A percentile compares a stretch with the other conserved stretches of the same genome.
phyloP scores from a whole-genome alignment of 1,284 basidiomycete species.

The Rugosomyces carneus region DNA sequence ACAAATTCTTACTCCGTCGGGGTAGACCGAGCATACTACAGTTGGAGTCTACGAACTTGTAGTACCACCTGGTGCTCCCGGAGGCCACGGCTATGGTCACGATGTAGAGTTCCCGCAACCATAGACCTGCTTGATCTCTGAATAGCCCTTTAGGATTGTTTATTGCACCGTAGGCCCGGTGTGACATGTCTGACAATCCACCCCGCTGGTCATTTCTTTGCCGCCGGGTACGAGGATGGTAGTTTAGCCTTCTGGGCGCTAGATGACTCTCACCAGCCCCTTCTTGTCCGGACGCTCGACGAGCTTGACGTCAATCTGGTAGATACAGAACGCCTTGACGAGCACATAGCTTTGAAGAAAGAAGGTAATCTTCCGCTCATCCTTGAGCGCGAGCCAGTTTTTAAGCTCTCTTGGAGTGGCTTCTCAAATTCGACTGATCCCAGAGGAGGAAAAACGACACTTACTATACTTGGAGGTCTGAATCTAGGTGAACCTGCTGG shows the following conservation, averaged over 20 bases:
- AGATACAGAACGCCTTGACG: constrained; percentile 41
- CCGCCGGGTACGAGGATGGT: constrained; percentile 80
- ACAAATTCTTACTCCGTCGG: background rate
- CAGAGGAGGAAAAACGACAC: constrained; percentile 60
- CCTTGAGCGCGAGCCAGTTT: constrained; percentile 69
- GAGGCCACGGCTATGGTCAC: constrained; percentile 59
- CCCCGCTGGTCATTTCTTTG: constrained; percentile 66
- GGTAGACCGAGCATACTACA: constrained; percentile 53
- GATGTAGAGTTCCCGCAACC: constrained; percentile 28
- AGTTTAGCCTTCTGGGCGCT: constrained; percentile 84
- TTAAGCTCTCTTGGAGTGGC: constrained; percentile 82
- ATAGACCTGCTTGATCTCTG: background rate
- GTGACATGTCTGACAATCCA: constrained; percentile 71
- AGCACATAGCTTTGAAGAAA: constrained; percentile 25
- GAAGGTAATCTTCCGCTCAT: constrained; percentile 3
- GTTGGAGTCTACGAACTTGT: constrained; percentile 63
- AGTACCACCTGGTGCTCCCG: constrained; percentile 75
- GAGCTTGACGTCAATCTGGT: constrained; percentile 47
- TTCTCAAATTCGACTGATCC: constrained; percentile 62
- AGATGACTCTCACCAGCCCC: constrained; percentile 75
- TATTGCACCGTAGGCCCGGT: constrained; percentile 64
- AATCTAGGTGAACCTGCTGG: constrained; percentile 52
- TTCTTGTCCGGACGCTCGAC: constrained; percentile 73
- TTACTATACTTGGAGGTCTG: constrained; percentile 79
- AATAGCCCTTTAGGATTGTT: constrained; percentile 43